Conservation (phyloP, 140 eudicot genomes). For the Cichorium intybus region DNA sequence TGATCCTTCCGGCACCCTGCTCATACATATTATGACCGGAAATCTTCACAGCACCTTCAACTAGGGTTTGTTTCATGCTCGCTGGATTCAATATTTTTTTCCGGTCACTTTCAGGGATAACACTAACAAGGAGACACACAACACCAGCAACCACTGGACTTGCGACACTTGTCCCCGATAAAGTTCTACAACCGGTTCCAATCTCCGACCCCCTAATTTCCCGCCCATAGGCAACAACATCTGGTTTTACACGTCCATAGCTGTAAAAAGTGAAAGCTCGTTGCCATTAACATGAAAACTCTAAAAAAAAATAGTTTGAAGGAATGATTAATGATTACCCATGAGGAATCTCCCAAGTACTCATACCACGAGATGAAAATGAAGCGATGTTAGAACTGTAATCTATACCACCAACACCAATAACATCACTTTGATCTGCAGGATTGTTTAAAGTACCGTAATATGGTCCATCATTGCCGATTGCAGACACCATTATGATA, state of each 20-base stretch:
- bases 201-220: conserved; percentile 95
- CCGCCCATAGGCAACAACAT: conserved; percentile 95
- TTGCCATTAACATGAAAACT: not conserved
- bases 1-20: conserved; percentile 98
- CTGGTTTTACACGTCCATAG: conserved; percentile 98
- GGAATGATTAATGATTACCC: conserved; percentile 50
- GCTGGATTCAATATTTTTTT: conserved; percentile 79
- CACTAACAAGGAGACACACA: conserved; percentile 91
- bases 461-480: conserved; percentile 97
- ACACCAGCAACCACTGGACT: conserved; percentile 99
- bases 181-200: conserved; percentile 91
- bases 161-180: conserved; percentile 98
- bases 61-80: conserved; percentile 97
- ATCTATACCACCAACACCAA: conserved; percentile 99
- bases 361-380: conserved; percentile 99
- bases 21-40: conserved; percentile 96
- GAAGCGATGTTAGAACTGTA: conserved; percentile 97
- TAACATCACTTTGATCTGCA: conserved; percentile 98
- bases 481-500: conserved; percentile 97
- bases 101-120: conserved; percentile 68
- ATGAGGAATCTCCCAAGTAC: conserved; percentile 99
- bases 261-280: conserved; percentile 30
- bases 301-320: not conserved
- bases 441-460: conserved; percentile 97
- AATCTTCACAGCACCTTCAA: conserved; percentile 97